Conservation (phyloP, 2,329 filamentous ascomycete genomes). For the Pestalotiopsis sp. region DNA sequence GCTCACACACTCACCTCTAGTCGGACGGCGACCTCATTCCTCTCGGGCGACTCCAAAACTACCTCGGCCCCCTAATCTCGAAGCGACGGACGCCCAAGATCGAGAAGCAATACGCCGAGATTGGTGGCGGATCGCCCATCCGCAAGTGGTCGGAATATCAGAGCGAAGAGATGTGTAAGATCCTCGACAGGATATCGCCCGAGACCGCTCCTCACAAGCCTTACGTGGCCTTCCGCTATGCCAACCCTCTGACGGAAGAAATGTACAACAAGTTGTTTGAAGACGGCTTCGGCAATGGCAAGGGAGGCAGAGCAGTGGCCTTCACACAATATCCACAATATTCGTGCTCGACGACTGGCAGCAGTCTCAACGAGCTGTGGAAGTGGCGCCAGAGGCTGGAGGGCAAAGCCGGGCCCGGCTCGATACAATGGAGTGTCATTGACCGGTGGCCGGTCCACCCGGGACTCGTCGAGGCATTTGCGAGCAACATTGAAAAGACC, state of each 20-base stretch:
- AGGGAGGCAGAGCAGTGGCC: constrained; percentile 89
- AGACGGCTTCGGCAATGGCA: constrained; percentile 89
- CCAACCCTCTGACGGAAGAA: constrained; percentile 88
- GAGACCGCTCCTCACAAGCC: constrained; percentile 96
- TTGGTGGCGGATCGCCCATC: constrained; percentile 97
- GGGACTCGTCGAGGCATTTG: constrained; percentile 89
- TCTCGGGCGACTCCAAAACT: constrained; percentile 87
- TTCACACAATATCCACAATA: constrained; percentile 99
- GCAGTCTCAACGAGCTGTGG: constrained; percentile 95
- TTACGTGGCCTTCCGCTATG: constrained; percentile 96
- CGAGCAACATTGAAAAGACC: constrained; percentile 86
- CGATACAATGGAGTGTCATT: constrained; percentile 95
- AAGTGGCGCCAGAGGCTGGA: constrained; percentile 92
- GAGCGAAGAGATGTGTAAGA: constrained; percentile 93
- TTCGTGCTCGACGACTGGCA: constrained; percentile 95
- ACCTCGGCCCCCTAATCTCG: constrained; percentile 87
- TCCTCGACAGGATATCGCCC: constrained; percentile 87
- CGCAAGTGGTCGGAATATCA: constrained; percentile 98
- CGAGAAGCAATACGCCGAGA: constrained; percentile 90
- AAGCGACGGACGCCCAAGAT: constrained; percentile 92
- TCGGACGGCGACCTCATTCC: constrained; percentile 94
- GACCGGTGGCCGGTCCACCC: constrained; percentile 95
- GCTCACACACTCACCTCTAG: constrained; percentile 45
- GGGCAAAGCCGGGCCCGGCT: constrained; percentile 70
- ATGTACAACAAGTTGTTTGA: constrained; percentile 83